Conservation (phyloP, 1,139 yeast species). For the Scheffersomyces stambukii region DNA sequence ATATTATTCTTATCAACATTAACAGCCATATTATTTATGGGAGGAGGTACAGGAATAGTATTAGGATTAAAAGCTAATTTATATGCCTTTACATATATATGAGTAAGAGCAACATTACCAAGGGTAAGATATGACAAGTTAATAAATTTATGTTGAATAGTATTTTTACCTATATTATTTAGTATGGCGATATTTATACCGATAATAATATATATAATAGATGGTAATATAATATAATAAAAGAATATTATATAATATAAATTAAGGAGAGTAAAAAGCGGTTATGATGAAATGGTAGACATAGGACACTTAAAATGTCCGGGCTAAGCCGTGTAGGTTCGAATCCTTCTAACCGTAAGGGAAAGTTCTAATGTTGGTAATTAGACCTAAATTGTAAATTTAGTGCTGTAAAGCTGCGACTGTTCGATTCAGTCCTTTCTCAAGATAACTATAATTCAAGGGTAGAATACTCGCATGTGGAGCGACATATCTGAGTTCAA, state of each 20-base stretch:
- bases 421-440: slow-evolving; percentile 4
- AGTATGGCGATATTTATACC: slow-evolving; percentile 8
- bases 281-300: too few relatives aligned
- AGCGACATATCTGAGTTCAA: slow-evolving; percentile 5
- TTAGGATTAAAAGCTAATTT: too few relatives aligned
- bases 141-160: slow-evolving; percentile 3
- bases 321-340: slow-evolving; percentile 2
- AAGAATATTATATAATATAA: not conserved
- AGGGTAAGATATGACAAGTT: slow-evolving; percentile 1
- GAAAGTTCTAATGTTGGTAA: slow-evolving; percentile 3
- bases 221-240: not conserved
- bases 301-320: not conserved
- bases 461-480: slow-evolving; percentile 7
- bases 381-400: slow-evolving; percentile 2
- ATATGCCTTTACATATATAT: too few relatives aligned
- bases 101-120: too few relatives aligned
- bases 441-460: slow-evolving; percentile 5
- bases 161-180: slow-evolving; percentile 6
- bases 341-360: slow-evolving; percentile 1
- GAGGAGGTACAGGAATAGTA: too few relatives aligned
- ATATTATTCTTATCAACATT: slow-evolving; percentile 1
- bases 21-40: slow-evolving; percentile 1
- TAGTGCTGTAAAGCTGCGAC: slow-evolving; percentile 3
- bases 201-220: slow-evolving; percentile 2
- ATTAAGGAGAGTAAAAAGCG: not conserved